Base-by-base conservation (phyloP, 805 yeast genomes). In the Debaryomyces hansenii region DNA sequence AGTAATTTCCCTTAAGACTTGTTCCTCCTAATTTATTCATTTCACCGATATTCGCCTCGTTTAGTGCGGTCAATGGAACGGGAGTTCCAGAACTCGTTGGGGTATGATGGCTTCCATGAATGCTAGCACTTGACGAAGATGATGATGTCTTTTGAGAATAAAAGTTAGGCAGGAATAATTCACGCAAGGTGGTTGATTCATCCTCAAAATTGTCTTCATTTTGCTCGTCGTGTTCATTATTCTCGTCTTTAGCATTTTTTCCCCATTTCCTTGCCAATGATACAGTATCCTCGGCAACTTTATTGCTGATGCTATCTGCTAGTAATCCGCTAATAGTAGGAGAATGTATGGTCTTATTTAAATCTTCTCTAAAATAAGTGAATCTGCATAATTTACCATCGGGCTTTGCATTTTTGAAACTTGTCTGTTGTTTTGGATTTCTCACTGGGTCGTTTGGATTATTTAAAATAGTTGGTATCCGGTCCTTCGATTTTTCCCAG, bases 341-440 rank as follows among this genome's bases (percentile, higher is more conserved):
- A 0, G 97, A 82, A 64, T 91, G 97, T 20, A 91, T 81, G 0
- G 98, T 91, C n/a, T 90, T 82, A 12, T 85, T 87, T 53, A 92
- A 66, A 58, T 90, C 95, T 52, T 90, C 96, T 53, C 98, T 77
- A 66, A 94, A 92, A 60, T 92, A 92, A 0, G 98, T 90, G 70
- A 88, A 92, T 52, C 98, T 74, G 62, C 82, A 83, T 14, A 58
- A 43, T 4, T 56, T 56, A 11, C 56, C 58, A 34, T 50, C 53
- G 2, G 37, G 40, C 50, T 44, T 53, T 6, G 18, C 43, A 16
- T 29, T 27, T 4, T 12, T n/a, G 16, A n/a, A 14, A 4, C 34
- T 31, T 8, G 14, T 8, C 11, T 14, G 33, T n/a, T 15, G 35
- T 33, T 24, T 31, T 2, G 14, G 11, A 31, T 14, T 31, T 31